Percentiles rank a stretch among this genome's conserved stretches.
phyloP scores from a whole-genome alignment of 768 basidiomycete genomes.

The Baorangia bicolor region DNA sequence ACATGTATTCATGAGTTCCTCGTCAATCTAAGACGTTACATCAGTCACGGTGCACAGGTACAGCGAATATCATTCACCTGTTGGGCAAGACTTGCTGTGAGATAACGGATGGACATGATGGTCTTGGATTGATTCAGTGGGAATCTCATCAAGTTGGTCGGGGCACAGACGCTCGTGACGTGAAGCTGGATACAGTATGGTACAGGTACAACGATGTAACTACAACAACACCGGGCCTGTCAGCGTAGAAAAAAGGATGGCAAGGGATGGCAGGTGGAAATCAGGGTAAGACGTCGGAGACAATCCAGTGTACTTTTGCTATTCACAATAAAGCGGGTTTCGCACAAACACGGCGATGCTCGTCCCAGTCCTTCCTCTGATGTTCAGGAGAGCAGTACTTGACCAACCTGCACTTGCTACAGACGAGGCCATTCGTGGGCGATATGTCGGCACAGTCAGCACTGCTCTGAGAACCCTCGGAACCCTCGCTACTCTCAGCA shows the following conservation, averaged over 20 bases:
- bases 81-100: conserved; percentile 73
- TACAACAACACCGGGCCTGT: neutral
- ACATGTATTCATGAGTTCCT: conserved; percentile 84
- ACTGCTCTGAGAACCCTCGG: conserved; percentile 47
- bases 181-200: neutral
- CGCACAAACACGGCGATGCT: conserved; percentile 70
- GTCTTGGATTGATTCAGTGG: neutral
- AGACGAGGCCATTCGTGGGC: conserved; percentile 52
- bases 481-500: conserved; percentile 42
- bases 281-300: neutral
- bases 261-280: neutral
- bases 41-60: neutral
- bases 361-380: conserved; percentile 76
- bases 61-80: conserved; percentile 45
- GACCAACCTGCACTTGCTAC: conserved; percentile 77
- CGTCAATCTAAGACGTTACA: conserved; percentile 68
- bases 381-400: conserved; percentile 76
- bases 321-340: conserved; percentile 30
- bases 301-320: neutral
- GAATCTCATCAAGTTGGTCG: neutral
- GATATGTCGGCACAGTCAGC: conserved; percentile 33
- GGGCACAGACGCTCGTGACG: neutral
- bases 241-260: neutral
- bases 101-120: conserved; percentile 58
- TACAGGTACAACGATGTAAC: conserved; percentile 8